Evolutionary conservation across 1,284 basidiomycete species (phyloP), one percentile per base, ranked within the genome.

Genomic region (Prillingera fragicola): DNA sequence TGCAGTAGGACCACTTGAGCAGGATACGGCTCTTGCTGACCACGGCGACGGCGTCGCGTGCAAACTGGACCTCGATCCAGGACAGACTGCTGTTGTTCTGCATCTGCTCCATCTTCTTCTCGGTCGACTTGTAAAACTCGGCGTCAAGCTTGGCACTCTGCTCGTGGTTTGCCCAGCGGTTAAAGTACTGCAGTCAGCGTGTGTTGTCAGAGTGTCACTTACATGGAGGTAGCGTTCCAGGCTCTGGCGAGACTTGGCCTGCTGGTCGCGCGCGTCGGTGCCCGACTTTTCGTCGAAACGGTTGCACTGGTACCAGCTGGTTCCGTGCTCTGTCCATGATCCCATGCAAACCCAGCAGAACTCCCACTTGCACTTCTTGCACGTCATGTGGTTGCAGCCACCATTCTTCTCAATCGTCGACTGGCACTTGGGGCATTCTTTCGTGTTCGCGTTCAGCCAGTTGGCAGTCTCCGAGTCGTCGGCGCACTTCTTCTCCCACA

Each of bases 61-160:
- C 90, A 73, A 98, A 98, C 71, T 97, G 94, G 26, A 92, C 92
- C 73, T 98, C 92, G 57, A 97, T 97, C 94, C 94, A 98, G 4
- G 90, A 91, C 28, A 98, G 74, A 43, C 83, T 79, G 8, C 83
- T 84, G 52, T 87, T 79, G 52, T 88, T 80, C 74, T 97, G 94
- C 85, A 98, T 94, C 73, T 95, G 88, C 72, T 97, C 91, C 94
- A 98, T 98, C 82, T 97, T 97, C 80, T 92, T 92, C 78, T 98
- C 92, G 3, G 92, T 97, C 73, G 90, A 88, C 43, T 79, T 78
- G 70, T 95, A 92, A 38, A 97, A 76, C 59, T 97, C 89, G 15
- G 87, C 75, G 19, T 95, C 92, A 31, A 98, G 82, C 72, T 91
- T 92, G 38, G 92, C 90, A 12, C 90, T 95, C 70, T 96, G 92